Conservation (phyloP, 2,329 filamentous ascomycete species). For the Rutstroemia sp. region DNA sequence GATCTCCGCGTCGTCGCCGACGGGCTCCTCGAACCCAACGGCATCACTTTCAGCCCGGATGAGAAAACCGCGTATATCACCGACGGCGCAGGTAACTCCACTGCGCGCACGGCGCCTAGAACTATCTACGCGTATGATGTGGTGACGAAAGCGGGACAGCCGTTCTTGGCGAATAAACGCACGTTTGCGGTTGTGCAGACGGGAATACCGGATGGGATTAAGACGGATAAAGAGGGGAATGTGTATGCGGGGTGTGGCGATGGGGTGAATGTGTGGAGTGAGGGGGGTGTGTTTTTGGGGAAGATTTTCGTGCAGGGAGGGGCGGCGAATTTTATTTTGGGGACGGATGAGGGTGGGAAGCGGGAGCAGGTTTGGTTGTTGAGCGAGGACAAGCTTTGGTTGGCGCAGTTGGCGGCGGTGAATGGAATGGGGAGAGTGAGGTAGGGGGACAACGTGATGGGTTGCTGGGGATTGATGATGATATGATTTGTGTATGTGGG, state of each 20-base stretch:
- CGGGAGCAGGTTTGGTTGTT: slow-evolving; percentile 13
- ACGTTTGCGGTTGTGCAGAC: slow-evolving; percentile 47
- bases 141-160: slow-evolving; percentile 11
- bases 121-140: slow-evolving; percentile 20
- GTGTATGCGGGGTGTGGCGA: slow-evolving; percentile 47
- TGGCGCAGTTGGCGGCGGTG: slow-evolving; percentile 5
- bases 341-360: not conserved
- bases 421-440: not conserved
- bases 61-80: slow-evolving; percentile 45
- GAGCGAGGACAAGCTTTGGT: slow-evolving; percentile 16
- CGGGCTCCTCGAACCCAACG: slow-evolving; percentile 48
- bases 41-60: slow-evolving; percentile 48
- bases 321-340: slow-evolving; percentile 14
- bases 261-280: slow-evolving; percentile 46
- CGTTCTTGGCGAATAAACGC: slow-evolving; percentile 10
- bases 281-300: slow-evolving; percentile 40
- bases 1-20: slow-evolving; percentile 49
- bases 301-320: slow-evolving; percentile 40
- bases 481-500: no score
- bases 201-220: slow-evolving; percentile 51
- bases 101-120: slow-evolving; percentile 34
- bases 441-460: no score
- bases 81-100: slow-evolving; percentile 35
- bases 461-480: no score
- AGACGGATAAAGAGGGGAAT: slow-evolving; percentile 43